Evolutionary conservation across 345 rosid genomes (phyloP), one percentile per base, ranked within the genome.

Genomic region (Garcia nutans): DNA sequence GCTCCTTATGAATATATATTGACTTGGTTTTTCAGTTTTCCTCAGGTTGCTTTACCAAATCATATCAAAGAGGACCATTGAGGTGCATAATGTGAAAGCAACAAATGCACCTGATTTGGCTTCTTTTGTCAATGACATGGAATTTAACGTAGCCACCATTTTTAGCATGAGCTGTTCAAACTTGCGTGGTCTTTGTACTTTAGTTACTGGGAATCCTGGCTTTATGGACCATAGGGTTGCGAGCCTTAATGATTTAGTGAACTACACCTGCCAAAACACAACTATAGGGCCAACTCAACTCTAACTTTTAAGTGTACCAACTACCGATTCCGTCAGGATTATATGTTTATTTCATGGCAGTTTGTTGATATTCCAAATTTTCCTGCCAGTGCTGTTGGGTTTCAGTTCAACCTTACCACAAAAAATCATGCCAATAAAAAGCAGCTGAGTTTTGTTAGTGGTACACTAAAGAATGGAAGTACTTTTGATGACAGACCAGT

Each of bases 11-110:
- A 72, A 42, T 60, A 65, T 65, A 68, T 50, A 45, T 54, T 88
- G 77, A 84, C 68, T 85, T 83, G 76, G 77, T 15, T 67, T 80
- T 82, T 86, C 72, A 76, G 88, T 86, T 73, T 86, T 80, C 83
- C 79, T 82, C 96, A 96, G 99, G 89, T 75, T 93, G 87, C 98
- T 96, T 75, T 96, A 96, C 86, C 99, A 96, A 82, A 79, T 91
- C 65, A 90, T 96, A 77, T 80, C 93, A 56, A 96, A 88, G 83
- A 87, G 99, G 85, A 83, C 82, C 58, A 87, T 96, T 47, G 98
- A 93, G 82, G 92, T 93, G 69, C 98, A 90, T 78, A 96, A 90
- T 47, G 97, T 96, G 73, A 86, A 81, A 84, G 99, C 99, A 50
- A 82, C 91, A 58, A 84, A 85, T 79, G 94, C 89, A 70, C 90